phyloP scores from a whole-genome alignment of 1,284 basidiomycete species.

The Cutaneotrichosporon sp. region DNA sequence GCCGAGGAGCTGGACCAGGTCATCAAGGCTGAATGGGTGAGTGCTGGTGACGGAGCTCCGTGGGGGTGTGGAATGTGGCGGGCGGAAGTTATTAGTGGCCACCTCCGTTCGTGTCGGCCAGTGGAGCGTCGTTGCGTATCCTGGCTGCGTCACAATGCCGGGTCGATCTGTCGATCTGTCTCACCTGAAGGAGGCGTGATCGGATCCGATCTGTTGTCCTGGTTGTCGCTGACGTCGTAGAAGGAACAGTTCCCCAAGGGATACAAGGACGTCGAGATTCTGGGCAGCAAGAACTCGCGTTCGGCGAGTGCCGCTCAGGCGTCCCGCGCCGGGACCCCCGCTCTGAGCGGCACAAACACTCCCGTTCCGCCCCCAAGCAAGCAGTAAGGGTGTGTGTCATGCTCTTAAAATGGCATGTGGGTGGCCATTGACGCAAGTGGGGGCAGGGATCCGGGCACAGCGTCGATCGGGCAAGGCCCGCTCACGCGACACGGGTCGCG shows the following conservation, averaged over 20 bases:
- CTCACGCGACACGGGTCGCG: too few relatives aligned
- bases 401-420: neutral
- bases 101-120: too few relatives aligned
- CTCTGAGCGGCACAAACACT: neutral
- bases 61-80: neutral
- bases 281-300: conserved; percentile 13
- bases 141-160: too few relatives aligned
- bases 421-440: neutral
- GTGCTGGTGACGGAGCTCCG: conserved; percentile 15
- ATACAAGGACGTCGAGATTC: conserved; percentile 20
- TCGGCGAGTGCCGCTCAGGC: neutral
- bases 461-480: too few relatives aligned
- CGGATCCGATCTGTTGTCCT: neutral
- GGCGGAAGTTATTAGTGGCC: neutral
- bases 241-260: conserved; percentile 25
- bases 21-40: conserved; percentile 50
- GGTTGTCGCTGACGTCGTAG: conserved; percentile 15
- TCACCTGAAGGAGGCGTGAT: neutral
- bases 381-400: neutral
- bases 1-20: conserved; percentile 41
- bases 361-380: neutral
- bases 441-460: neutral
- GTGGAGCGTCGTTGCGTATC: too few relatives aligned
- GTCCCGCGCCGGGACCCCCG: conserved; percentile 20
- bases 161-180: too few relatives aligned